These are phyloP conservation scores for Psilocybe azurescens DNA, from an alignment of 768 basidiomycete genomes.

Conservation along the genomic window DNA sequence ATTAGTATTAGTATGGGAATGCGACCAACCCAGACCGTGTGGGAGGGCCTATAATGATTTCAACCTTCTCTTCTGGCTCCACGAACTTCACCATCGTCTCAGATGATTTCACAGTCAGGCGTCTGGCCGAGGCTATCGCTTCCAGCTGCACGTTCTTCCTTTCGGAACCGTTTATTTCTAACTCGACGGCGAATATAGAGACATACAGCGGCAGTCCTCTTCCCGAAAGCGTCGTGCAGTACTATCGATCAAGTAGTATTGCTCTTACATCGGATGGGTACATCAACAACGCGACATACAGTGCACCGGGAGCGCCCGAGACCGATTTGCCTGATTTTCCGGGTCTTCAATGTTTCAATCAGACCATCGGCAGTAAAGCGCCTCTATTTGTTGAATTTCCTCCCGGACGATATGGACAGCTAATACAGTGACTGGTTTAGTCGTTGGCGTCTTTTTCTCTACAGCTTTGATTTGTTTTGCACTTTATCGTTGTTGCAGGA, in stretches of 20 bases:
- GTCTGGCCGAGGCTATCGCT: not conserved
- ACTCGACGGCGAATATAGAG: not conserved
- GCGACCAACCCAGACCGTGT: constrained; percentile 48
- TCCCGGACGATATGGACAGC: too few relatives aligned
- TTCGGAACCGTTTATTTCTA: not conserved
- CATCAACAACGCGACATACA: constrained; percentile 58
- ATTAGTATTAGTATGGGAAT: constrained; percentile 44
- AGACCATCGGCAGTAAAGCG: not conserved
- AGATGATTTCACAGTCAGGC: not conserved
- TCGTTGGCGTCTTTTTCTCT: too few relatives aligned
- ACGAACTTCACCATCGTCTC: not conserved
- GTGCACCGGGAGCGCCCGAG: constrained; percentile 32
- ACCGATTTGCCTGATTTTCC: constrained; percentile 41
- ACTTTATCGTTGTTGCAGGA: too few relatives aligned
- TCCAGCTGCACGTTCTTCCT: not conserved
- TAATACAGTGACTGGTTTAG: too few relatives aligned
- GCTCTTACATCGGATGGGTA: constrained; percentile 63
- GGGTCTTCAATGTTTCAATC: constrained; percentile 2
- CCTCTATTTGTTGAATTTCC: not conserved
- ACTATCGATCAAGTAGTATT: constrained; percentile 62
- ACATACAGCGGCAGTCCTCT: not conserved
- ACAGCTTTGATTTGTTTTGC: too few relatives aligned
- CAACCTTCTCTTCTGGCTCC: constrained; percentile 44
- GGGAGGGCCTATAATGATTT: constrained; percentile 47
- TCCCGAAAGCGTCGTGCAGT: constrained; percentile 59